Base-by-base conservation (phyloP, 441 rosid genomes). In the Hypseocharis bilobata region DNA sequence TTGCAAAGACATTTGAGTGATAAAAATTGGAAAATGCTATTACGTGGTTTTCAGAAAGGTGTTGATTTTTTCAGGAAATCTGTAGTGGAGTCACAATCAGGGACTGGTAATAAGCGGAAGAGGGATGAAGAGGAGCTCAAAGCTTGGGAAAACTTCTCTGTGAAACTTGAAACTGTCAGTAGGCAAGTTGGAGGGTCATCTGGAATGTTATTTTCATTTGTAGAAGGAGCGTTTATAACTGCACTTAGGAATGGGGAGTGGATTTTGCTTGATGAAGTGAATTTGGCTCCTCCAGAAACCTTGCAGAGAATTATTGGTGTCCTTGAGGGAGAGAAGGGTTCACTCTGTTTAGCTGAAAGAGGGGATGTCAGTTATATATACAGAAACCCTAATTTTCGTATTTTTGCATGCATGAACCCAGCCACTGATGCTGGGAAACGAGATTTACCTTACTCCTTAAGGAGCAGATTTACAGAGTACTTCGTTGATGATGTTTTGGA, bases 351-450 rank as follows among this genome's bases (percentile, higher is more conserved):
- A 69, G 94, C 99, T 67, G 99, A 94, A 84, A 86, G 96, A 70
- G 99, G 98, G 72, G 99, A 94, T 83, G 80, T 76, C 54, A 77
- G 76, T 75, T 79, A 82, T 71, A 76, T 94, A 70, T 77, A 78
- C 59, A 84, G 98, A 78, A 89, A 91, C 81, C 79, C 83, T 65
- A 77, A 79, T 76, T 94, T 94, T 62, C 96, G 96, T 42, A 73
- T 91, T 72, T 94, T 91, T 87, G 88, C 96, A 20, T 91, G 99
- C 69, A 94, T 94, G 99, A 94, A 94, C 81, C 99, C 99, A 25
- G 99, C 98, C 77, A 94, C 96, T 60, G 99, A 94, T 86, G 98
- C 99, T 70, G 99, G 99, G 70, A 94, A 94, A 79, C 76, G 96
- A 69, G 99, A 94, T 68, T 82, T 94, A 77, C 95, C 96, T 2